Base-by-base conservation (phyloP, 1,284 basidiomycete genomes). In the Fistulina hepatica region DNA sequence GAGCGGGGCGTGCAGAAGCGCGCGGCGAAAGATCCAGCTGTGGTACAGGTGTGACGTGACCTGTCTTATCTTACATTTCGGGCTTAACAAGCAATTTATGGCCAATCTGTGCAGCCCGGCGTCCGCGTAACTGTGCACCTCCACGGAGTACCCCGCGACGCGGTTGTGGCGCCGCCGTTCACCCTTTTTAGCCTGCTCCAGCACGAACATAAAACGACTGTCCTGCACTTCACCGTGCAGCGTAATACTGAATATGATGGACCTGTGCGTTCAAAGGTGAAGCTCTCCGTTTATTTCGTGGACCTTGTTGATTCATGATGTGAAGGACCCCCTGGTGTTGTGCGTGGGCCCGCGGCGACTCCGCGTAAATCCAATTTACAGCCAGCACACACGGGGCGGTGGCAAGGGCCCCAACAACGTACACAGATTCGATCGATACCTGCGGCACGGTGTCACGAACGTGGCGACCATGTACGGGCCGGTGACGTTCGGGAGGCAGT, bases 191-290 rank as follows among this genome's bases (percentile, higher is more conserved):
- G 83, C 3, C 67, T 98, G 27, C 64, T 94, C 39, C 81, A 91
- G 52, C 93, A 98, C 56, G 95, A 98, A 54, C 94, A 97, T 66
- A 98, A 98, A 64, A 81, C 85, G 49, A 84, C 91, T 6, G 86
- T 94, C 9, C 65, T 95, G 28, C 90, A 98, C 59, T 95, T 98
- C 48, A 81, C 86, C 8, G 74, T 97, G 2, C 90, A 93, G 55
- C 69, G 95, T 13, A 98, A 98, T 53, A 98, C 94, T 1, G 95
- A 99, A 60, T 97, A 88, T 57, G 72, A 76, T 9, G 88, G 73
- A 21, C 80, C 85, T 6, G 83, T 98, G 12, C 74, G 82, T 44
- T 94, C 93, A 3, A 98, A 98, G 72, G 88, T 86, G 49, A 33
- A 32, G 22, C 58, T 42, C 6, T 36, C 3, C 5, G 21, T n/a